These are phyloP conservation scores for Macrophomina pseudophaseolina DNA, from an alignment of 2,329 filamentous ascomycete genomes.

Conservation along the genomic window DNA sequence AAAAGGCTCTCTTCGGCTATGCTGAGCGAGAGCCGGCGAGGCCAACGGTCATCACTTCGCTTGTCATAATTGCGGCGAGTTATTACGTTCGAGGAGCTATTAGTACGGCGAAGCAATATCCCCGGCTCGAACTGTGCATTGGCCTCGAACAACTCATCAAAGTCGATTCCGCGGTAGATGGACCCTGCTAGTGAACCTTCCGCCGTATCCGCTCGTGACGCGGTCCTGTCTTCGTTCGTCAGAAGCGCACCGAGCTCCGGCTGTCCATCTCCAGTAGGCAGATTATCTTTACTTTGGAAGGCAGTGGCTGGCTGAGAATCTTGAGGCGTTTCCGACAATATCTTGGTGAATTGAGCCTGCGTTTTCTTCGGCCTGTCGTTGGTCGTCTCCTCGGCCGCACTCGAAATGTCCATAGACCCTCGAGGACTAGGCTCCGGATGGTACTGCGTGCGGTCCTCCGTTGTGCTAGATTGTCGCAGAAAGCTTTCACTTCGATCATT, in stretches of 20 bases:
- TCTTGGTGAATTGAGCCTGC: conserved; percentile 31
- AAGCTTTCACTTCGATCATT: conserved; percentile 11
- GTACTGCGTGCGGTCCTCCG: conserved; percentile 5
- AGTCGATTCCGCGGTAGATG: conserved; percentile 63
- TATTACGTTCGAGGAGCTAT: conserved; percentile 55
- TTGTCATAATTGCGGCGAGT: conserved; percentile 16
- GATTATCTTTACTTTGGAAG: conserved; percentile 30
- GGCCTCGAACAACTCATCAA: conserved; percentile 59
- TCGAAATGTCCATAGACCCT: conserved; percentile 20
- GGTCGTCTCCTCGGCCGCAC: conserved; percentile 14
- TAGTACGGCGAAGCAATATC: conserved; percentile 65
- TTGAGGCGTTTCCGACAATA: conserved; percentile 42
- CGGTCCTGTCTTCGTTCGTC: conserved; percentile 31
- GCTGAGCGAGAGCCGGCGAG: conserved; percentile 75
- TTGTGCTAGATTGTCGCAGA: background rate
- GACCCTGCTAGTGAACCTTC: conserved; percentile 65
- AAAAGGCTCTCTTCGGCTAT: conserved; percentile 76
- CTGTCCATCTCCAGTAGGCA: conserved; percentile 31
- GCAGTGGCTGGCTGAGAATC: conserved; percentile 36
- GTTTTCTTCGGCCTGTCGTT: conserved; percentile 5
- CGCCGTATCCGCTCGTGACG: conserved; percentile 46
- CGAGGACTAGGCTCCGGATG: conserved; percentile 20
- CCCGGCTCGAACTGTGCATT: conserved; percentile 52
- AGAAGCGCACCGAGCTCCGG: conserved; percentile 30
- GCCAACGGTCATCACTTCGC: conserved; percentile 58